Evolutionary conservation across 1,284 basidiomycete species (phyloP), one percentile per base, ranked within the genome.

Genomic region (Irpex lacteus): DNA sequence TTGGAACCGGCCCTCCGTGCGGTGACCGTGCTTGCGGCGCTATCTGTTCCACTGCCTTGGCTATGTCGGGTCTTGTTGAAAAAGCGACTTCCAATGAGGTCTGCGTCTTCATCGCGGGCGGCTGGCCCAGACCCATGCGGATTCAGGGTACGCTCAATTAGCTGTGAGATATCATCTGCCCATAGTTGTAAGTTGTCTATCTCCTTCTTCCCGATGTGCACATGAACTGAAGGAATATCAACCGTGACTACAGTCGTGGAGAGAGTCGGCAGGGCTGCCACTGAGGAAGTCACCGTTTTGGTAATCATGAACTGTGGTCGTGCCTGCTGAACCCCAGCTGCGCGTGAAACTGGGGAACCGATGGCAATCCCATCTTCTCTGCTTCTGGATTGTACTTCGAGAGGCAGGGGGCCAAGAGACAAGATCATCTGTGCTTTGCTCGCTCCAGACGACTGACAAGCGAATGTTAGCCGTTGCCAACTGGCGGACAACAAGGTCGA

Each of bases 121-220:
- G 77, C 69, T 5, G 66, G 26, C 9, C 70, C 66, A 2, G 64
- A 61, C 1, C 71, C 70, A 0, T 63, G 49, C 15, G 60, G 59
- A 21, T 65, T 60, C 50, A 71, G 67, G 1, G 69, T 67, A 6
- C 72, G 75, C 60, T 87, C 91, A 1, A 88, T 71, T 66, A 90
- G 83, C 71, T 92, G 92, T 4, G 87, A 80, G 21, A 90, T 74
- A 72, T 96, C 95, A 72, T 98, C 96, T 6, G 88, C 89, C 82
- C 92, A 93, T 69, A 90, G 89, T 73, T 96, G 94, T 15, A 98
- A 73, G 9, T 86, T 86, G 72, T 96, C 92, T 6, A 95, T 74
- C 2, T 79, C 68, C 5, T 77, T 71, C 71, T 95, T 95, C 3
- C 85, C 81, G 59, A 95, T 70, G 59, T 85, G 78, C 19, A 86